Evolutionary conservation across 306 rosid genomes (phyloP).

Genomic region (Dalbergia cultrata): DNA sequence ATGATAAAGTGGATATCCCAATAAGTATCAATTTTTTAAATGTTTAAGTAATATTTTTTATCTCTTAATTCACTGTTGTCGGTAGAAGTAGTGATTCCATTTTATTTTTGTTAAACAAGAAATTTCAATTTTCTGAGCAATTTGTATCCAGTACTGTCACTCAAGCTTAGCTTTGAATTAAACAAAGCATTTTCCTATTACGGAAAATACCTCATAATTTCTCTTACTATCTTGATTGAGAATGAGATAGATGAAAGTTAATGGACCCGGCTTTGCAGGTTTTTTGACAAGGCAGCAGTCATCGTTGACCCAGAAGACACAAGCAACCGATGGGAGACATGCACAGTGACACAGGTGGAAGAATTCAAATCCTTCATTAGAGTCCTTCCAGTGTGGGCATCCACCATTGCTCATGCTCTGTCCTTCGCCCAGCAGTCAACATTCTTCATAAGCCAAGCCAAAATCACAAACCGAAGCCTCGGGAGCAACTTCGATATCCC

Average conservation of each 20-base stretch:
- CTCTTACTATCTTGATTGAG: background rate
- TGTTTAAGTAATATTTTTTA: too few species aligned
- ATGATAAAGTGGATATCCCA: too few species aligned
- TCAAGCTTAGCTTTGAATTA: too few species aligned
- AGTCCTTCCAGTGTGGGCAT: slow-evolving; percentile 63
- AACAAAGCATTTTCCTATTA: too few species aligned
- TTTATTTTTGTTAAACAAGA: too few species aligned
- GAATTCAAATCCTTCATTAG: slow-evolving; percentile 63
- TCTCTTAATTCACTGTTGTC: too few species aligned
- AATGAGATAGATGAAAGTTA: background rate
- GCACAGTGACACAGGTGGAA: slow-evolving; percentile 76
- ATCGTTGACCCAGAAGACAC: slow-evolving; percentile 42
- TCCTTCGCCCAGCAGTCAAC: slow-evolving; percentile 68
- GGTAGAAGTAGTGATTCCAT: too few species aligned
- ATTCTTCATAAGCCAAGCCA: slow-evolving; percentile 69
- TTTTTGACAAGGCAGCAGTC: slow-evolving; percentile 66
- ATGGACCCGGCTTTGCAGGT: slow-evolving; percentile 42
- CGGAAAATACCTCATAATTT: too few species aligned
- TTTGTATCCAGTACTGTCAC: too few species aligned
- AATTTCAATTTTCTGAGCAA: too few species aligned
- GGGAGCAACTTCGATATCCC: slow-evolving; percentile 57
- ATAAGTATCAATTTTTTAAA: too few species aligned
- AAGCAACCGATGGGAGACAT: slow-evolving; percentile 52
- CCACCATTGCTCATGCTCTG: slow-evolving; percentile 61
- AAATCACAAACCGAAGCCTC: slow-evolving; percentile 54